Base-by-base conservation (phyloP, 352 stramenopile species). In the Globisporangium perplexum region DNA sequence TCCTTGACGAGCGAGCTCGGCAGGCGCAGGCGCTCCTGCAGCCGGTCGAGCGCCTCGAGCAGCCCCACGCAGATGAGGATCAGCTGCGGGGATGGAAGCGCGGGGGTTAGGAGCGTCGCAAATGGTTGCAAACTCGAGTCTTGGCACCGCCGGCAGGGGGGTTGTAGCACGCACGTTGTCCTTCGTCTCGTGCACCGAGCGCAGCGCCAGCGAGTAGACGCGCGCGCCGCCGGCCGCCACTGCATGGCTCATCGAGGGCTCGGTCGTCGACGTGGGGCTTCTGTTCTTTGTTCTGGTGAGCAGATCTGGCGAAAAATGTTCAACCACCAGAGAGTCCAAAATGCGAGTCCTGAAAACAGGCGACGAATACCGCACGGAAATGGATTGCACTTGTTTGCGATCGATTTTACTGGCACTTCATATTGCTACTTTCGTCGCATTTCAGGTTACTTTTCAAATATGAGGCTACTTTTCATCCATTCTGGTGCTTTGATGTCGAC, bases 51-150 rank as follows among this genome's bases (percentile, higher is more conserved):
- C 22, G 82, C 82, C 39, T 89, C 82, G 18, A 93, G 55, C 28
- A 93, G 66, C 0, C 75, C 77, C 23, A 93, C 82, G 50, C 82
- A 93, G 36, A 93, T 76, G 54, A 90, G 50, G 53, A 93, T 66
- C 43, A 93, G 75, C 82, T 93, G 51, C 7, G 7, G 24, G 30
- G 7, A 35, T 2, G 30, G 1, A 12, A 35, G 10, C 7, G 30
- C 7, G 30, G 10, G 4, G 10, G 30, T 35, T 35, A 35, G 30
- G 30, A 3, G 39, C n/a, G 12, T 18, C 11, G 5, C 2, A 30
- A 6, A 18, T 7, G 4, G 23, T 35, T 12, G 20, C 11, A 20
- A 23, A 3, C 18, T 4, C n/a, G 44, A n/a, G n/a, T n/a, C n/a
- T n/a, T n/a, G n/a, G n/a, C n/a, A n/a, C n/a, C n/a, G n/a, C n/a